These are phyloP conservation scores for Saccharum spontaneum DNA, from an alignment of 176 grass and related monocot species.

Conservation along the genomic window DNA sequence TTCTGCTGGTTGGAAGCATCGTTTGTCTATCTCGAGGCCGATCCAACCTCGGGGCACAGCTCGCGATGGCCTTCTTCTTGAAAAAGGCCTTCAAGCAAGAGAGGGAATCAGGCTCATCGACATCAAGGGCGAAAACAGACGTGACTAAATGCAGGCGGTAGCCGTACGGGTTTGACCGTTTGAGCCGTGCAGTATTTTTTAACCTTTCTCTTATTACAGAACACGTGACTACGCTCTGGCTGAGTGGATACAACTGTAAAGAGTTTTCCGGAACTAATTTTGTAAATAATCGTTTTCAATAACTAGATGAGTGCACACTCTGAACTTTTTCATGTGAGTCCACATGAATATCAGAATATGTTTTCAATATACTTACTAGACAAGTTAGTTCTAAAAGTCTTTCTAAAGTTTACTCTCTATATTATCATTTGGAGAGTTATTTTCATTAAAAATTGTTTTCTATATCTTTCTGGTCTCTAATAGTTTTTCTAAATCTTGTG, in stretches of 20 bases:
- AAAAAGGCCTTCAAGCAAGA: slow-evolving; percentile 65
- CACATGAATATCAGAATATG: background rate
- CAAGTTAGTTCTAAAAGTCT: too few relatives aligned
- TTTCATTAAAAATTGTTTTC: too few relatives aligned
- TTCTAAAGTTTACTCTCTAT: too few relatives aligned
- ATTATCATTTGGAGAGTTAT: too few relatives aligned
- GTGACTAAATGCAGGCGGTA: background rate
- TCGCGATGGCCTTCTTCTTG: slow-evolving; percentile 78
- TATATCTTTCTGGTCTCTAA: too few relatives aligned
- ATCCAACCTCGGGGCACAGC: slow-evolving; percentile 65
- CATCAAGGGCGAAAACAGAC: slow-evolving; percentile 15
- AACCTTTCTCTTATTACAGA: background rate
- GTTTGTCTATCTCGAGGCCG: slow-evolving; percentile 75
- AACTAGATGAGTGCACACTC: background rate
- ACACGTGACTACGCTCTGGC: background rate
- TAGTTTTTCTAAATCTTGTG: too few relatives aligned
- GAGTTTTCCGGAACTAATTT: background rate
- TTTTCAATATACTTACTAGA: background rate
- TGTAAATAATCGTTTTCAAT: background rate
- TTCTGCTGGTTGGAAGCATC: slow-evolving; percentile 70
- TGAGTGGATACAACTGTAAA: background rate
- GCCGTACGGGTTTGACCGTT: background rate
- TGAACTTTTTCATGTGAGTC: background rate
- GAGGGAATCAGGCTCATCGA: slow-evolving; percentile 20
- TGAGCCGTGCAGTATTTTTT: background rate